A percentile compares a stretch with the other conserved stretches of the same genome.
These are phyloP conservation scores for Allium sativum DNA, from an alignment of 106 monocot genomes.

Conservation along the genomic window DNA sequence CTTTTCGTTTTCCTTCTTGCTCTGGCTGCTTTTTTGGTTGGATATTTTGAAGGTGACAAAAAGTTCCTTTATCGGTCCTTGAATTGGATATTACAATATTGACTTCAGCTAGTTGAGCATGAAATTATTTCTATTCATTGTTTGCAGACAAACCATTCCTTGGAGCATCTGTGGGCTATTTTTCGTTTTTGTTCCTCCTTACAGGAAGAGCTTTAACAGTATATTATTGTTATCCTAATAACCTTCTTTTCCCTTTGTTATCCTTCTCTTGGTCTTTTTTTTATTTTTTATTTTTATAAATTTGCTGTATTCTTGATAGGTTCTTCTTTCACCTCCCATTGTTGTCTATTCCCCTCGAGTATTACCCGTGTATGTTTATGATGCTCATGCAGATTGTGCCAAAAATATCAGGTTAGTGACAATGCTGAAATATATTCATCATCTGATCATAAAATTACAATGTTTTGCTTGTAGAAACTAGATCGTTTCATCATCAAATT, in stretches of 20 bases:
- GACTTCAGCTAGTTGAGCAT: not conserved
- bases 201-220: slow-evolving; percentile 92
- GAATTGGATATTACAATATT: not conserved
- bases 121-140: not conserved
- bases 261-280: no score
- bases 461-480: no score
- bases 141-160: slow-evolving; percentile 79
- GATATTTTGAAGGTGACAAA: slow-evolving; percentile 61
- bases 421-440: no score
- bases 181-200: slow-evolving; percentile 92
- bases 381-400: slow-evolving; percentile 98
- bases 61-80: not conserved
- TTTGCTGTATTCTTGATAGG: slow-evolving; percentile 36
- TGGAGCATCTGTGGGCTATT: slow-evolving; percentile 95
- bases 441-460: no score
- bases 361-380: slow-evolving; percentile 95
- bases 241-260: not conserved
- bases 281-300: no score
- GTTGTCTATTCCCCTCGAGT: slow-evolving; percentile 98
- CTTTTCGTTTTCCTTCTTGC: slow-evolving; percentile 81
- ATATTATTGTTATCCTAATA: slow-evolving; percentile 13
- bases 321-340: slow-evolving; percentile 95
- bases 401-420: slow-evolving; percentile 85
- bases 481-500: no score
- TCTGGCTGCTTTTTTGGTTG: slow-evolving; percentile 86